phyloP scores from a whole-genome alignment of 2,329 filamentous ascomycete species.

The Trichoderma atrobrunneum region DNA sequence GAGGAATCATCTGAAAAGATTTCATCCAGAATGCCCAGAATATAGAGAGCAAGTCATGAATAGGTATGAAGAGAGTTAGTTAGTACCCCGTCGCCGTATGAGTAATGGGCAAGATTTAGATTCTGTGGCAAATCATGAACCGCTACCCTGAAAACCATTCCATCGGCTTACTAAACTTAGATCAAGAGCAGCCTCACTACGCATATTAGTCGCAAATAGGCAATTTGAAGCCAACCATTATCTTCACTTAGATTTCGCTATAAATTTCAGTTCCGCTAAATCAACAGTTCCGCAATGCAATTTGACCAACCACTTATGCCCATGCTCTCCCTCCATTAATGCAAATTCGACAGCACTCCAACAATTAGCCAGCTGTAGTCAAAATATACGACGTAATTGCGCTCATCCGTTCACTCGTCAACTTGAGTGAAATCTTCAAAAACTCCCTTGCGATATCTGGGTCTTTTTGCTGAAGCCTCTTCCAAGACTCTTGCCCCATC shows the following conservation, averaged over 20 bases:
- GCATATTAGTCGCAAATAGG: background rate
- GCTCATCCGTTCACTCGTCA: constrained; percentile 90
- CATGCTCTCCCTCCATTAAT: background rate
- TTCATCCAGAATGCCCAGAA: background rate
- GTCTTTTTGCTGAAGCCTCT: constrained; percentile 66
- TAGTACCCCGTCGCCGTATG: background rate
- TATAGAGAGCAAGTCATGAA: background rate
- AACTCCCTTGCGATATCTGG: constrained; percentile 79
- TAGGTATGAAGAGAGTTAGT: background rate
- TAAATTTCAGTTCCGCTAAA: constrained; percentile 5
- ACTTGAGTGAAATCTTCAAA: constrained; percentile 80
- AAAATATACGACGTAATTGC: constrained; percentile 59
- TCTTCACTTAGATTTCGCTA: constrained; percentile 4
- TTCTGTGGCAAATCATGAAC: background rate
- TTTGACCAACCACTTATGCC: background rate
- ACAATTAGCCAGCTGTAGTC: constrained; percentile 45
- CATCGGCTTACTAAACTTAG: constrained; percentile 1
- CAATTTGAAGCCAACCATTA: background rate
- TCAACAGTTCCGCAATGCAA: background rate
- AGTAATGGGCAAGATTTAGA: background rate
- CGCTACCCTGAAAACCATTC: background rate
- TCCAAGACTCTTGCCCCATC: constrained; percentile 71
- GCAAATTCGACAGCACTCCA: background rate
- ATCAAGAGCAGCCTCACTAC: background rate
- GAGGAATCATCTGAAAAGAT: constrained; percentile 9